These are phyloP conservation scores for Trichoderma brevicompactum DNA, from an alignment of 2,329 filamentous ascomycete species.

Conservation along the genomic window DNA sequence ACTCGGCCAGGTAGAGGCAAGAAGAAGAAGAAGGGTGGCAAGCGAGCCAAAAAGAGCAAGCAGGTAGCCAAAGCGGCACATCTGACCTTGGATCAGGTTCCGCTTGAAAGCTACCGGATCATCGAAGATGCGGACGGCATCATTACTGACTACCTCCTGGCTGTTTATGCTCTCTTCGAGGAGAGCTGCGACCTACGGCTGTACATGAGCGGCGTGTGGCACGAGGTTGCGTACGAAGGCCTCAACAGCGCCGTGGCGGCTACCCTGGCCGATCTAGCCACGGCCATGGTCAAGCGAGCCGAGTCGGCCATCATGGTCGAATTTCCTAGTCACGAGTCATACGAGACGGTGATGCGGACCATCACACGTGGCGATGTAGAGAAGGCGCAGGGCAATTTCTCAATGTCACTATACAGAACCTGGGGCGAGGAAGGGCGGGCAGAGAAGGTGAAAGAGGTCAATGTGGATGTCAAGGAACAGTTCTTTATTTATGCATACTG, in stretches of 20 bases:
- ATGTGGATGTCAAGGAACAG: constrained; percentile 50
- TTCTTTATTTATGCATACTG: constrained; percentile 49
- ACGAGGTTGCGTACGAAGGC: constrained; percentile 48
- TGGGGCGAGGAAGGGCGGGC: background rate
- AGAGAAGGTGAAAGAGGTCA: constrained; percentile 1
- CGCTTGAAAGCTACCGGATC: constrained; percentile 51
- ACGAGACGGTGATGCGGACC: constrained; percentile 47
- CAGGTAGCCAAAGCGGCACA: constrained; percentile 30
- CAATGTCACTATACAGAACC: background rate
- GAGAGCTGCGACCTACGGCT: constrained; percentile 47
- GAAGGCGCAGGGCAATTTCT: constrained; percentile 33
- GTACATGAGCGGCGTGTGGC: constrained; percentile 48
- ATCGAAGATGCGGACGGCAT: constrained; percentile 45
- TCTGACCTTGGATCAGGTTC: constrained; percentile 42
- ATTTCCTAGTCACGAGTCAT: constrained; percentile 51
- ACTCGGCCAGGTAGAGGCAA: constrained; percentile 29
- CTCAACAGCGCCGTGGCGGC: constrained; percentile 53
- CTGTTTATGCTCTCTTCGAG: constrained; percentile 45
- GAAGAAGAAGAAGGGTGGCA: constrained; percentile 31
- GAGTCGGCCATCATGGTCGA: constrained; percentile 48
- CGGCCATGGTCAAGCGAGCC: constrained; percentile 48
- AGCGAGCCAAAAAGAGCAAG: constrained; percentile 28
- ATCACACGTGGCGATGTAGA: constrained; percentile 46
- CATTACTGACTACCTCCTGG: constrained; percentile 50
- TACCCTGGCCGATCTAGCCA: constrained; percentile 46